Evolutionary conservation across 805 yeast genomes (phyloP).

Genomic region (Metschnikowia koreensis): DNA sequence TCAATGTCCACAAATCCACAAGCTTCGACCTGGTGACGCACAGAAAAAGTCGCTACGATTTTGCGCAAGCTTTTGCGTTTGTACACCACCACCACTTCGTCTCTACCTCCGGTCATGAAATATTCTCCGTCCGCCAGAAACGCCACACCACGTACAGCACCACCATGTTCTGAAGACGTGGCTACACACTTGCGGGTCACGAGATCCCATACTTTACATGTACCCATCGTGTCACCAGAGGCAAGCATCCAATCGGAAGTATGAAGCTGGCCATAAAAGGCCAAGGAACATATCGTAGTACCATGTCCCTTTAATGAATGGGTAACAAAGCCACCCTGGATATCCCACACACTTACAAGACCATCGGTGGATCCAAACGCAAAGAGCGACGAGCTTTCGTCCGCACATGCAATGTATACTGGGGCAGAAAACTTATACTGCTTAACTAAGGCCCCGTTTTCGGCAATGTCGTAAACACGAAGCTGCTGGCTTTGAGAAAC

Average conservation of each 20-base stretch:
- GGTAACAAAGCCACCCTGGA: conserved; percentile 82
- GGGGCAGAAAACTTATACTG: conserved; percentile 71
- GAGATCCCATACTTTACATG: conserved; percentile 58
- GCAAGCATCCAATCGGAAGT: conserved; percentile 72
- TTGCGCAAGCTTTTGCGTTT: conserved; percentile 48
- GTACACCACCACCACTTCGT: conserved; percentile 66
- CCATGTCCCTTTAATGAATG: conserved; percentile 95
- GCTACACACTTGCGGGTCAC: conserved; percentile 69
- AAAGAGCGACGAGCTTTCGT: conserved; percentile 76
- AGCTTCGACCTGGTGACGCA: conserved; percentile 68
- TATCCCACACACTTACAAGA: conserved; percentile 84
- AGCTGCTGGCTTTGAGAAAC: conserved; percentile 84
- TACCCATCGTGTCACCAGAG: conserved; percentile 63
- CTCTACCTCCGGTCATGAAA: conserved; percentile 86
- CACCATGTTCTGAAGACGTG: conserved; percentile 68
- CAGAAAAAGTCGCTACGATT: conserved; percentile 65
- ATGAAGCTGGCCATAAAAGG: conserved; percentile 71
- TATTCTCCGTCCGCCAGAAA: conserved; percentile 52
- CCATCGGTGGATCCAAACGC: conserved; percentile 98
- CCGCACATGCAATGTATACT: conserved; percentile 72
- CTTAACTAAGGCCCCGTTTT: conserved; percentile 40
- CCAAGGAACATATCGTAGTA: conserved; percentile 73
- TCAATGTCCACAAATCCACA: conserved; percentile 52
- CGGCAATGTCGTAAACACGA: conserved; percentile 58
- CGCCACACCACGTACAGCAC: conserved; percentile 84